Evolutionary conservation across 768 basidiomycete species (phyloP).

Genomic region (Hirschioporus abietinus): DNA sequence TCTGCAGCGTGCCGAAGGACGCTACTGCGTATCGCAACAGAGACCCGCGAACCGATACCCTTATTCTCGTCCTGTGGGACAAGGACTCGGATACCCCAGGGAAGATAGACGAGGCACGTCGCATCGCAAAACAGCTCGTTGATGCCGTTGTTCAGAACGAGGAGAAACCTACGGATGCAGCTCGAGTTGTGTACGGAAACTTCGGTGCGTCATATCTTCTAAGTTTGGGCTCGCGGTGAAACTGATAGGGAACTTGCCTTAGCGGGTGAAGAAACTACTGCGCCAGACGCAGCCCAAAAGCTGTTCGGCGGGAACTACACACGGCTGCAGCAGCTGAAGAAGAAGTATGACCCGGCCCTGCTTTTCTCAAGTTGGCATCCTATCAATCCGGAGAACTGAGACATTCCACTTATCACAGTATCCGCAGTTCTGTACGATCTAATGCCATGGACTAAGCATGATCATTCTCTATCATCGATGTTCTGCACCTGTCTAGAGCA

Average conservation of each 20-base stretch:
- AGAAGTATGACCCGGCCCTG: conserved; percentile 37
- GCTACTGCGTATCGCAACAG: conserved; percentile 38
- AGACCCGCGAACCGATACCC: conserved; percentile 27
- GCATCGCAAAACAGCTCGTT: conserved; percentile 25
- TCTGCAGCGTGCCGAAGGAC: conserved; percentile 22
- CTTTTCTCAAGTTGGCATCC: conserved; percentile 44
- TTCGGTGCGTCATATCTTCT: background rate
- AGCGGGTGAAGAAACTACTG: background rate
- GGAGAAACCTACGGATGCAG: background rate
- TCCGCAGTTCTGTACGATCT: background rate
- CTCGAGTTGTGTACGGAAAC: background rate
- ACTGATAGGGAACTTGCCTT: background rate
- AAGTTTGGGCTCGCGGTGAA: background rate
- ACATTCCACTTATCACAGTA: background rate
- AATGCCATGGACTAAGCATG: background rate
- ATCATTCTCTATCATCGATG: too few species aligned
- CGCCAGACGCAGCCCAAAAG: background rate
- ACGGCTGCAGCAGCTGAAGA: conserved; percentile 35
- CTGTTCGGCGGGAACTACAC: conserved; percentile 37
- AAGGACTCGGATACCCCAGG: conserved; percentile 25
- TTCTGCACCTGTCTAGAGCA: too few species aligned
- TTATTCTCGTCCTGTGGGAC: conserved; percentile 33
- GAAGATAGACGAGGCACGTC: conserved; percentile 27
- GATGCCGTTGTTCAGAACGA: background rate
- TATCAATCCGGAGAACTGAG: conserved; percentile 26